Evolutionary conservation across 257 asterid species (phyloP), one percentile per base, ranked within the genome.

Genomic region (Linderniella brevidens): DNA sequence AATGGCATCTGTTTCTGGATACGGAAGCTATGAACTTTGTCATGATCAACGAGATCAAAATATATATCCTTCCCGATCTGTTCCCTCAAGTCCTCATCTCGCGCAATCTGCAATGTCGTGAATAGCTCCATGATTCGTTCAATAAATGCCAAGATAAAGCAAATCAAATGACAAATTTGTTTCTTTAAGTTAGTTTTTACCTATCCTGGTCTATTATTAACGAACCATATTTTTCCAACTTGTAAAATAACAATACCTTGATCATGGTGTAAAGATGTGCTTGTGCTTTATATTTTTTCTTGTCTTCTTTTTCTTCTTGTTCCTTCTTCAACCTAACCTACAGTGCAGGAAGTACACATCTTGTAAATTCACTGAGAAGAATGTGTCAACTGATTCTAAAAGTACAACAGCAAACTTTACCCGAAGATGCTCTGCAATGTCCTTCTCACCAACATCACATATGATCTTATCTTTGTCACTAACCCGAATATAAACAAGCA

Each of bases 11-110:
- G 93, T 58, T 85, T 90, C 79, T 81, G 96, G 64, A 90, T 85
- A 29, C 99, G 81, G 58, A 90, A 90, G 72, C 69, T 81, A 40
- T 69, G 86, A 53, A 86, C 96, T 79, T 85, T 85, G 55, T 90
- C 99, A 60, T 85, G 99, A 70, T 90, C 99, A 40, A 90, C 94
- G 58, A 90, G 93, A 72, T 90, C 99, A 50, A 90, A 90, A 66
- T 65, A 77, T 57, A 79, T 73, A 60, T 81, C 92, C 66, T 85
- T 90, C 15, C 99, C 99, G 11, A 90, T 85, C 74, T 90, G 96
- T 56, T 85, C 93, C 62, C 17, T 70, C 67, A 90, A 60, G 59
- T 90, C 94, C 65, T 75, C 99, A 64, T 90, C 99, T 17, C 93
- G 93, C 41, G 96, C 96, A 75, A 90, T 96, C 98, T 88, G 66